Conservation (phyloP, 805 yeast species). For the Diddensiella caesifluorescens region DNA sequence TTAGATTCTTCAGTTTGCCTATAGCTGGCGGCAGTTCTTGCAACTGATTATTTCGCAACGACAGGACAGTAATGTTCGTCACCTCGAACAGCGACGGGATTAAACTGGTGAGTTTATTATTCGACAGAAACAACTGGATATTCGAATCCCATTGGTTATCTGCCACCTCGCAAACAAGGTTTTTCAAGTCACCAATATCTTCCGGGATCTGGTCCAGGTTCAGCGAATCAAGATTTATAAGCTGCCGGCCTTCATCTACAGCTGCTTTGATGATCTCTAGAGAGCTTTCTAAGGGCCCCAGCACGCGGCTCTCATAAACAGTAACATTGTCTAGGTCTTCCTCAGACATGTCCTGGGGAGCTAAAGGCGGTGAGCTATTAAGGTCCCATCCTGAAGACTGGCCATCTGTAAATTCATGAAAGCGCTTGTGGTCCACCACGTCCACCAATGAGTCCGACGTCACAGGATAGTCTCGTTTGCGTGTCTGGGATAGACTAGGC, state of each 20-base stretch:
- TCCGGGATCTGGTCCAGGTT: constrained; percentile 30
- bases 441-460: constrained; percentile 16
- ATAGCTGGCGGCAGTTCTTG: constrained; percentile 32
- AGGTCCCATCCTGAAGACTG: constrained; percentile 11
- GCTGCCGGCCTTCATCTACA: constrained; percentile 15
- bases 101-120: constrained; percentile 27
- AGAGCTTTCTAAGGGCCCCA: constrained; percentile 7
- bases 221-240: constrained; percentile 21
- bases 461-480: constrained; percentile 15
- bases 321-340: constrained; percentile 2
- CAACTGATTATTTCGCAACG: constrained; percentile 33
- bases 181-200: constrained; percentile 32
- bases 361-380: constrained; percentile 18
- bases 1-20: constrained; percentile 27
- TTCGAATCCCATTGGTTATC: constrained; percentile 23
- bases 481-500: constrained; percentile 14
- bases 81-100: constrained; percentile 32
- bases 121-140: constrained; percentile 29
- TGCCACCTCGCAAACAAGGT: constrained; percentile 22
- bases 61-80: constrained; percentile 31
- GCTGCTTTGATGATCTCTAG: constrained; percentile 13
- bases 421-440: constrained; percentile 11
- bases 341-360: constrained; percentile 7
- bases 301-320: background rate
- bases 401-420: constrained; percentile 18